Evolutionary conservation across 305 asterid species (phyloP), one percentile per base, ranked within the genome.

Genomic region (Solanum chacoense): DNA sequence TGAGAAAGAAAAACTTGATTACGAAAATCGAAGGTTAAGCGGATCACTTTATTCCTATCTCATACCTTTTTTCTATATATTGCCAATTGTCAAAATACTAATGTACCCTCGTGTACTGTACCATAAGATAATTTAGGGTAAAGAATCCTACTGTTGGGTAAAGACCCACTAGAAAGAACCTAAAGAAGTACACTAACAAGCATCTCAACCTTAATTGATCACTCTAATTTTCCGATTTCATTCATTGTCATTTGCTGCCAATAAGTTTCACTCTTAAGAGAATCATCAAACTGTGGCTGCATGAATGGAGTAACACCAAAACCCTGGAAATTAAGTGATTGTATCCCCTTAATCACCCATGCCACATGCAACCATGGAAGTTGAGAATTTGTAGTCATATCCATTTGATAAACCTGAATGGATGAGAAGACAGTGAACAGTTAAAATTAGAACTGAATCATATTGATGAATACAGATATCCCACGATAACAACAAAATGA

Each of bases 281-380:
- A 42, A 42, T 45, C 59, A 63, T 94, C 96, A 13, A 97, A 92
- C 91, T 97, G 91, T 26, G 98, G 98, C 88, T 94, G 99, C 94
- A 94, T 94, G 95, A 95, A 97, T 32, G 96, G 98, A 65, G 94
- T 90, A 42, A 85, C 91, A 87, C 97, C 93, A 12, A 90, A 89
- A 73, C 96, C 95, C 90, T 93, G 97, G 91, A 95, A 94, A 91
- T 94, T 94, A 59, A 94, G 91, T 2, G 98, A 91, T 89, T 92
- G 94, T 71, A 93, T 83, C 50, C 96, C 94, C 89, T 92, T 92
- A 98, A 88, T 91, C 95, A 35, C 94, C 94, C 11, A 91, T 74
- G 85, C 95, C 94, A 85, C 98, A 95, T 93, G 98, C 89, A 95
- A 95, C 98, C 96, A 95, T 59, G 95, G 26, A 65, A 95, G 88